Base-by-base conservation (phyloP, 768 basidiomycete genomes). In the Amanita pallidorosea region DNA sequence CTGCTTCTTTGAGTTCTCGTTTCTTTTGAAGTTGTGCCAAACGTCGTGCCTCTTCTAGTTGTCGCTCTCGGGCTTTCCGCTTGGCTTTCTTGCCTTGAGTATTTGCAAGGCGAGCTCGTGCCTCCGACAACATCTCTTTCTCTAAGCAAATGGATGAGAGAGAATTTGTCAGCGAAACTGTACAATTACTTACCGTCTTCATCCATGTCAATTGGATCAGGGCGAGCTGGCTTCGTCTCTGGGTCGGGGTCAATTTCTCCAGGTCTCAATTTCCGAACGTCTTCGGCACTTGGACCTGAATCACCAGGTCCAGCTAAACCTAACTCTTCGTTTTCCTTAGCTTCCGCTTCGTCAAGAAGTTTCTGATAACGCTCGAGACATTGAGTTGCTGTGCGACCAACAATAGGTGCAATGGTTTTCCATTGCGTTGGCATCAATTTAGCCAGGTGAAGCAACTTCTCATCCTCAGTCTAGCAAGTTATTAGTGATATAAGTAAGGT, bases 11-110 rank as follows among this genome's bases (percentile, higher is more conserved):
- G 55, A 99, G 67, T 63, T 98, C 96, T 59, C 96, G 76, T 70
- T 94, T 96, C 75, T 99, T 99, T 65, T 98, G 96, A 49, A 99
- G 68, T 33, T 95, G 89, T 7, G 96, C 96, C 38, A 99, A 69
- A 20, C 96, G 77, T 47, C 95, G 74, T 2, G 96, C 96, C 63
- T 99, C 96, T 63, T 99, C 96, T 34, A 99, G 70, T 61, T 97
- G 95, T 53, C 95, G 85, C 61, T 99, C 96, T 41, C 96, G 80
- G 4, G 94, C 96, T 68, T 98, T 99, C 58, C 96, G 85, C 66
- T 99, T 99, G 2, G 96, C 96, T 67, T 99, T 99, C 67, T 99
- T 99, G 33, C 96, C 96, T 66, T 99, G 96, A 0, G 96, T 99
- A 64, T 99, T 99, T 45, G 96, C 96, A 33, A 99, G 75, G 69